phyloP scores from a whole-genome alignment of 1,139 yeast genomes.

The Scheffersomyces insectosa region DNA sequence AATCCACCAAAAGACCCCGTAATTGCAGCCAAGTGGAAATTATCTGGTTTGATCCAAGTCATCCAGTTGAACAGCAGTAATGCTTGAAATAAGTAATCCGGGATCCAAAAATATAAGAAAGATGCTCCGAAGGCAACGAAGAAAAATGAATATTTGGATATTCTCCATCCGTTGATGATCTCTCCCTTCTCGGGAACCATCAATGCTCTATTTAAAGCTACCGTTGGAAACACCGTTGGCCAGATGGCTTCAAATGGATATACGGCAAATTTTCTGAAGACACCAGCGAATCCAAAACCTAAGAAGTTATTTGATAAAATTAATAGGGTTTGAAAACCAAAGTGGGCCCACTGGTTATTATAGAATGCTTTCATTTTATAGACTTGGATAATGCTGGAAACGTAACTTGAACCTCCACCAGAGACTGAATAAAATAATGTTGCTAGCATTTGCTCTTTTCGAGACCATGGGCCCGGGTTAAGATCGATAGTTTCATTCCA shows the following conservation, averaged over 20 bases:
- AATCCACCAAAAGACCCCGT: conserved; percentile 17
- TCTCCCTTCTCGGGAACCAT: conserved; percentile 17
- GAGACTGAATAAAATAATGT: conserved; percentile 18
- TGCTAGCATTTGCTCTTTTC: conserved; percentile 30
- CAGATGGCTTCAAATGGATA: conserved; percentile 16
- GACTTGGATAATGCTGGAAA: conserved; percentile 16
- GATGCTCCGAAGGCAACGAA: conserved; percentile 12
- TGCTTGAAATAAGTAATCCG: conserved; percentile 17
- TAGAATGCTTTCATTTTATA: conserved; percentile 15
- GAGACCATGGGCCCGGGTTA: conserved; percentile 17
- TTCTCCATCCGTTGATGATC: conserved; percentile 19
- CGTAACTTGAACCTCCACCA: conserved; percentile 9
- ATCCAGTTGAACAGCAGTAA: conserved; percentile 20
- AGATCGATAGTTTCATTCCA: conserved; percentile 11
- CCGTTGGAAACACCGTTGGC: conserved; percentile 19
- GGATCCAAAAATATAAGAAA: conserved; percentile 20
- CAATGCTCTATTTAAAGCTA: conserved; percentile 21
- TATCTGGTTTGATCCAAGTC: conserved; percentile 21
- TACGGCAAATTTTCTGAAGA: conserved; percentile 18
- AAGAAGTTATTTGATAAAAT: conserved; percentile 17
- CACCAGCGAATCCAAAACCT: conserved; percentile 25
- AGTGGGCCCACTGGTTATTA: conserved; percentile 15
- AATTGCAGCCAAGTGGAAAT: conserved; percentile 16
- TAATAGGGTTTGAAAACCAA: conserved; percentile 16
- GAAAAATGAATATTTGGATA: conserved; percentile 17